A percentile compares a stretch with the other conserved stretches of the same genome.
phyloP scores from a whole-genome alignment of 345 rosid species.

The Atalantia buxifolia region DNA sequence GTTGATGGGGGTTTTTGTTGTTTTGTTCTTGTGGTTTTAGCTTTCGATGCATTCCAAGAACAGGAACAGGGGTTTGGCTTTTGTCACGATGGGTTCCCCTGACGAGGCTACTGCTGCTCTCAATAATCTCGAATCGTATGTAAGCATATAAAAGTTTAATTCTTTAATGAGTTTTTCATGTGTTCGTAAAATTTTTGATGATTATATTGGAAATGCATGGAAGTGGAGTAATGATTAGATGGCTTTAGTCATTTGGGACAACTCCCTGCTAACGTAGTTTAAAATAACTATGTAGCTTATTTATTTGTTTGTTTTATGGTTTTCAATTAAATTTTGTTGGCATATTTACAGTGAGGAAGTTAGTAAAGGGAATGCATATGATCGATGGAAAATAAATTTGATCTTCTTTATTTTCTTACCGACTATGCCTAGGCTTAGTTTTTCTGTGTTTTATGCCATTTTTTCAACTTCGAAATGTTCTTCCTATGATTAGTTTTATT shows the following conservation, averaged over 20 bases:
- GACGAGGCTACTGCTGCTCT: conserved; percentile 71
- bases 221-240: background rate
- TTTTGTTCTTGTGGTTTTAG: conserved; percentile 31
- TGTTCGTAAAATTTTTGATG: background rate
- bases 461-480: background rate
- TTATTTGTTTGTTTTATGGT: background rate
- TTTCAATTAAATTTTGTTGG: background rate
- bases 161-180: background rate
- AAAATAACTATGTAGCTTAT: background rate
- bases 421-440: background rate
- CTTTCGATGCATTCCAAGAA: conserved; percentile 74
- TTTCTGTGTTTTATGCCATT: background rate
- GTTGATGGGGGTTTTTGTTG: conserved; percentile 10
- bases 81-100: conserved; percentile 72
- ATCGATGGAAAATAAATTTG: background rate
- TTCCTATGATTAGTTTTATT: conserved; percentile 1
- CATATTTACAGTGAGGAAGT: background rate
- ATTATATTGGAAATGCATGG: background rate
- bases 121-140: conserved; percentile 51
- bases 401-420: background rate
- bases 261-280: background rate
- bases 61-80: conserved; percentile 72
- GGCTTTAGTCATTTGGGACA: background rate
- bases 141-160: conserved; percentile 24
- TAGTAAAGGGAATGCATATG: background rate